phyloP scores from a whole-genome alignment of 805 yeast species.

The Kuraishia piskuri region DNA sequence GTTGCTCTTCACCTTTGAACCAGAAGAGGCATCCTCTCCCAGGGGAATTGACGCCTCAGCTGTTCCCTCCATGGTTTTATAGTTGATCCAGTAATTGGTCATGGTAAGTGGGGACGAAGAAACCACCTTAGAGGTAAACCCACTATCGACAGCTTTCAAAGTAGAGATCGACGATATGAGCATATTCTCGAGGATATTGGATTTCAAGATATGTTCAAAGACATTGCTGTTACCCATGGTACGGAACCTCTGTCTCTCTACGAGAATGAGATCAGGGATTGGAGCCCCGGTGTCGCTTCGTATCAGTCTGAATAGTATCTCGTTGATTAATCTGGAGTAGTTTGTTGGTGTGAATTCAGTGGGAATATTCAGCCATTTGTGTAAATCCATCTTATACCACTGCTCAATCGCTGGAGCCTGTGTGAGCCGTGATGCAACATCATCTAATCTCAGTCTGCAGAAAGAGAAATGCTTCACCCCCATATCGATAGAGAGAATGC shows the following conservation, averaged over 20 bases:
- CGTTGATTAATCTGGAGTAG: conserved; percentile 15
- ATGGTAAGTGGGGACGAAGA: conserved; percentile 19
- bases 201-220: conserved; percentile 40
- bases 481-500: conserved; percentile 21
- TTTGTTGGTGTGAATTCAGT: conserved; percentile 17
- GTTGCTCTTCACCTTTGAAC: neutral
- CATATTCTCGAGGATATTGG: conserved; percentile 48
- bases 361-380: conserved; percentile 10
- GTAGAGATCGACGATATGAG: conserved; percentile 18
- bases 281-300: conserved; percentile 1
- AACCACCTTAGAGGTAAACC: conserved; percentile 6
- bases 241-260: conserved; percentile 52
- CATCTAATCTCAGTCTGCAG: conserved; percentile 11
- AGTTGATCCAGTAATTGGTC: conserved; percentile 21
- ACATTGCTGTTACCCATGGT: conserved; percentile 36
- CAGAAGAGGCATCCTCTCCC: neutral
- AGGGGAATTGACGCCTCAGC: conserved; percentile 1
- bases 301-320: conserved; percentile 12
- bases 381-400: conserved; percentile 25
- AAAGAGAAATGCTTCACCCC: conserved; percentile 26
- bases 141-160: conserved; percentile 3
- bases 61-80: conserved; percentile 3
- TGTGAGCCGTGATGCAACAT: neutral
- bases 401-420: conserved; percentile 14
- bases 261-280: conserved; percentile 32